A percentile compares a stretch with the other conserved stretches of the same genome.
phyloP scores from a whole-genome alignment of 441 rosid genomes.

The Mallotus japonicus region DNA sequence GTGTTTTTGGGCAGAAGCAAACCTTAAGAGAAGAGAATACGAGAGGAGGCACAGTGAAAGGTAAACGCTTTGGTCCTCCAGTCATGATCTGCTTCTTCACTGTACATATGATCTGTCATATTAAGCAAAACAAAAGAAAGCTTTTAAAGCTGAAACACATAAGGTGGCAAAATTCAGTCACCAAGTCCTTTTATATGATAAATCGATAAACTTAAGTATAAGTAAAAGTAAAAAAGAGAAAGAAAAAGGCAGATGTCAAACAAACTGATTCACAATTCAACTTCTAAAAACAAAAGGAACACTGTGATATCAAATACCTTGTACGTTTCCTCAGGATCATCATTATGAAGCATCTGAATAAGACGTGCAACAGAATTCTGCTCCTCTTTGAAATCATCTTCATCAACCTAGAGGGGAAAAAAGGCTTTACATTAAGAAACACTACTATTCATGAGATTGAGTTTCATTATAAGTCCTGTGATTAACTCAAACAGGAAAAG shows the following conservation, averaged over 20 bases:
- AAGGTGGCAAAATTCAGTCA: not conserved
- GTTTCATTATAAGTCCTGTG: too few species aligned
- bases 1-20: constrained; percentile 21
- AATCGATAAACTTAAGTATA: not conserved
- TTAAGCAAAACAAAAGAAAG: not conserved
- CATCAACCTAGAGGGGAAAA: constrained; percentile 57
- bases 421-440: constrained; percentile 11
- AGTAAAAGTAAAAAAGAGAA: too few species aligned
- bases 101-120: constrained; percentile 64
- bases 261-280: not conserved
- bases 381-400: constrained; percentile 95
- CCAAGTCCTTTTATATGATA: not conserved
- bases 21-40: constrained; percentile 91
- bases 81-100: constrained; percentile 77
- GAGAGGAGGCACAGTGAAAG: constrained; percentile 85
- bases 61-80: constrained; percentile 86
- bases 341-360: constrained; percentile 82
- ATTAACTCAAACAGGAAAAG: too few species aligned
- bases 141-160: not conserved
- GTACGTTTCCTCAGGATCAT: constrained; percentile 92
- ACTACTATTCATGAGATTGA: not conserved
- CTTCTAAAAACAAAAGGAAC: not conserved
- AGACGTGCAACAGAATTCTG: constrained; percentile 97
- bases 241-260: not conserved
- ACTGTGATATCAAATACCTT: constrained; percentile 50